Evolutionary conservation across 2,329 filamentous ascomycete genomes (phyloP).

Genomic region (Pseudogymnoascus sp.): DNA sequence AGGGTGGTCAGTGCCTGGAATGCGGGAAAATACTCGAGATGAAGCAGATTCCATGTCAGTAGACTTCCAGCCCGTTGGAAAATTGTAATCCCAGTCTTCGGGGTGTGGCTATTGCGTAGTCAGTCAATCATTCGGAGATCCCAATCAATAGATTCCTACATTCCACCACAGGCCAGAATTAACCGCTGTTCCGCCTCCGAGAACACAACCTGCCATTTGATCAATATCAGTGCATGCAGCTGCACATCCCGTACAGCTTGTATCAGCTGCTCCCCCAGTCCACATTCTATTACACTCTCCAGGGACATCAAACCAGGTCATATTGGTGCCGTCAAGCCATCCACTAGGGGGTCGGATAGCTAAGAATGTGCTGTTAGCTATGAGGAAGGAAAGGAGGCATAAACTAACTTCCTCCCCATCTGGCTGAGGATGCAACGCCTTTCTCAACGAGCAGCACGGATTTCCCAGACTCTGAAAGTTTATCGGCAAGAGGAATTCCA

Average conservation of each 20-base stretch:
- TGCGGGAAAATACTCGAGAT: slow-evolving; percentile 58
- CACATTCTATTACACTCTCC: slow-evolving; percentile 63
- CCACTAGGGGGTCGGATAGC: slow-evolving; percentile 34
- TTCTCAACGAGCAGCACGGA: slow-evolving; percentile 58
- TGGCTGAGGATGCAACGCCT: slow-evolving; percentile 54
- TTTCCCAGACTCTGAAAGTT: slow-evolving; percentile 55
- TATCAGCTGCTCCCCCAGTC: slow-evolving; percentile 23
- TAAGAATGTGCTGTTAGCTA: slow-evolving; percentile 14
- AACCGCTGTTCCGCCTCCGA: slow-evolving; percentile 50
- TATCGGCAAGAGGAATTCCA: slow-evolving; percentile 48
- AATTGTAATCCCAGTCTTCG: slow-evolving; percentile 64
- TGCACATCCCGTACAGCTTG: not conserved
- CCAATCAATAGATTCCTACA: slow-evolving; percentile 27
- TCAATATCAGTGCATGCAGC: slow-evolving; percentile 64
- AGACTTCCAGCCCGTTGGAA: slow-evolving; percentile 64
- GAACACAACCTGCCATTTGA: slow-evolving; percentile 64
- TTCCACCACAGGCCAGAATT: slow-evolving; percentile 66
- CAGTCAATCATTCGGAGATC: slow-evolving; percentile 6
- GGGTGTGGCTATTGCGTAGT: slow-evolving; percentile 43
- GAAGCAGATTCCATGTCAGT: slow-evolving; percentile 53
- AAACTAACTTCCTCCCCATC: slow-evolving; percentile 48
- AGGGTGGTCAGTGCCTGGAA: slow-evolving; percentile 60
- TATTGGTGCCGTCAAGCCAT: slow-evolving; percentile 52
- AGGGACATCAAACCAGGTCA: slow-evolving; percentile 66
- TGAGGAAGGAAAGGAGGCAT: not conserved